Percentiles rank a stretch among this genome's conserved stretches.
phyloP scores from a whole-genome alignment of 305 asterid species.

The Withania somnifera region DNA sequence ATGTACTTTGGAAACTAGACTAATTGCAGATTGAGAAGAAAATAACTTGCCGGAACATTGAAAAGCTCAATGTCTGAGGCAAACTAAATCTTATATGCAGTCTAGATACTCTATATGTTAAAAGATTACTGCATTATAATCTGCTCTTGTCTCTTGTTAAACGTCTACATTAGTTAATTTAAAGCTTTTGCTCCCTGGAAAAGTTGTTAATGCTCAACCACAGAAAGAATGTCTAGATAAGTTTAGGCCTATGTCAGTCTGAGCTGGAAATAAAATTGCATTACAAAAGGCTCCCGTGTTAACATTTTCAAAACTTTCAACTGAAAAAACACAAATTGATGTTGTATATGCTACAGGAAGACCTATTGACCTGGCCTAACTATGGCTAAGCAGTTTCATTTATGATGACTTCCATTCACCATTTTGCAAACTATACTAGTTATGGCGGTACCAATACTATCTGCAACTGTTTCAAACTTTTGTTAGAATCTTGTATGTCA shows the following conservation, averaged over 20 bases:
- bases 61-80: not conserved
- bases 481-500: slow-evolving; percentile 5
- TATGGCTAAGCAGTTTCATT: not conserved
- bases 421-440: not conserved
- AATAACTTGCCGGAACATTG: not conserved
- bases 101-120: not conserved
- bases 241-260: not conserved
- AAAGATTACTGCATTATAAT: not conserved
- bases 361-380: not conserved
- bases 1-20: not conserved
- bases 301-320: not conserved
- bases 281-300: not conserved
- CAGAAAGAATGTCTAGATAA: not conserved
- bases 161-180: not conserved
- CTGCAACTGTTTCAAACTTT: not conserved
- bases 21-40: not conserved
- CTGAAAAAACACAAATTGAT: not conserved
- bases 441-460: not conserved
- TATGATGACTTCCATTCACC: not conserved
- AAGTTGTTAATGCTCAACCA: not conserved
- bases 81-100: not conserved
- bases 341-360: not conserved
- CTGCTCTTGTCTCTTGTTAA: not conserved
- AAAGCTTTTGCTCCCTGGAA: not conserved
- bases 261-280: not conserved